Conservation (phyloP, 768 basidiomycete genomes). For the Amanita pseudoporphyria region DNA sequence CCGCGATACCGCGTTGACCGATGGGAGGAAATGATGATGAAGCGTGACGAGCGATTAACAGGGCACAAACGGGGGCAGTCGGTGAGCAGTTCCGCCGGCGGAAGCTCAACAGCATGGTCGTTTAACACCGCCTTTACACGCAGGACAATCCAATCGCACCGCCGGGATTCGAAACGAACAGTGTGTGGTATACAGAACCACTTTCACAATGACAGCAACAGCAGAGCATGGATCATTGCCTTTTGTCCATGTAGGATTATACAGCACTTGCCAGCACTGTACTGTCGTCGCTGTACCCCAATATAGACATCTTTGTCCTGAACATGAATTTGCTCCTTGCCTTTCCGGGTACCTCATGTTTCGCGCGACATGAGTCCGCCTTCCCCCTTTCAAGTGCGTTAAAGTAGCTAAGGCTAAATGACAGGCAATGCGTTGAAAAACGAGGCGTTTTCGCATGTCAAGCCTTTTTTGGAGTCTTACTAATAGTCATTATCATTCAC, state of each 20-base stretch:
- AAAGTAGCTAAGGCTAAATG: no score
- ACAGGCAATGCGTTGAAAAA: no score
- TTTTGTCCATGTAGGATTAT: neutral
- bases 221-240: neutral
- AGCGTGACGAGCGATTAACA: conserved; percentile 78
- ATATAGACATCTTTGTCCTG: neutral
- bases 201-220: conserved; percentile 18
- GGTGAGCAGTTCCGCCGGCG: conserved; percentile 37
- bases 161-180: conserved; percentile 60
- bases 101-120: neutral
- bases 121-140: neutral
- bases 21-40: conserved; percentile 98
- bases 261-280: neutral
- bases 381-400: no score
- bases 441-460: no score
- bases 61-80: conserved; percentile 81
- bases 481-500: no score
- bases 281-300: neutral
- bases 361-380: neutral
- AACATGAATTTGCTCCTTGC: neutral
- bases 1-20: conserved; percentile 77
- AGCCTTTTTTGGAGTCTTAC: no score
- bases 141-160: conserved; percentile 67
- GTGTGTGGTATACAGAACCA: conserved; percentile 63
- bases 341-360: neutral